Evolutionary conservation across 306 rosid species (phyloP).

Genomic region (Hippophae rhamnoides): DNA sequence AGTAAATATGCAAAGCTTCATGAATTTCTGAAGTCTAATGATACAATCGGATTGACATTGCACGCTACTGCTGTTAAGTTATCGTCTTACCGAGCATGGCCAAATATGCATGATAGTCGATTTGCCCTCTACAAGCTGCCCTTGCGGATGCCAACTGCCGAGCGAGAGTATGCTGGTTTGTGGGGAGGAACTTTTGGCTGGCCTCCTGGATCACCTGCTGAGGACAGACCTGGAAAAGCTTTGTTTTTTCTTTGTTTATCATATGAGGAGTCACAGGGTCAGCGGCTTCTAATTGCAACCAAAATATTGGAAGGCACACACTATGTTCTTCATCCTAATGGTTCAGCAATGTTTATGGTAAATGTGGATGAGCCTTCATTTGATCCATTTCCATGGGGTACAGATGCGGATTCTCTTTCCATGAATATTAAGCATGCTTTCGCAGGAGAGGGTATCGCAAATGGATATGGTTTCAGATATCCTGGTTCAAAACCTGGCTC

Average conservation of each 20-base stretch:
- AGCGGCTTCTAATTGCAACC: slow-evolving; percentile 69
- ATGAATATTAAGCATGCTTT: slow-evolving; percentile 45
- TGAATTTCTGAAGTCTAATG: slow-evolving; percentile 58
- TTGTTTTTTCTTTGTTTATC: slow-evolving; percentile 84
- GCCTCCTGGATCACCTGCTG: slow-evolving; percentile 89
- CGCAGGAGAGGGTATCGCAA: slow-evolving; percentile 85
- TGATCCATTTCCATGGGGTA: slow-evolving; percentile 74
- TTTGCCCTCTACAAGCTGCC: slow-evolving; percentile 90
- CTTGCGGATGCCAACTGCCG: slow-evolving; percentile 46
- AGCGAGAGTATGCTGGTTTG: slow-evolving; percentile 78
- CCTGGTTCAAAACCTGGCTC: slow-evolving; percentile 95
- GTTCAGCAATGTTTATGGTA: slow-evolving; percentile 90
- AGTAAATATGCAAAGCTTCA: slow-evolving; percentile 54
- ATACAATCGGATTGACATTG: slow-evolving; percentile 48
- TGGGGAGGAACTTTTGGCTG: slow-evolving; percentile 99
- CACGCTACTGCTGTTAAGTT: slow-evolving; percentile 52
- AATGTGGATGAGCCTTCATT: slow-evolving; percentile 49
- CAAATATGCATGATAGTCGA: slow-evolving; percentile 85
- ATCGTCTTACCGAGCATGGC: slow-evolving; percentile 91
- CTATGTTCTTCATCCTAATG: slow-evolving; percentile 93
- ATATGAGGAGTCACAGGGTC: slow-evolving; percentile 64
- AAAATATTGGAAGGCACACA: slow-evolving; percentile 96
- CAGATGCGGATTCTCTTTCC: slow-evolving; percentile 49
- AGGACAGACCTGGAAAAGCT: slow-evolving; percentile 90
- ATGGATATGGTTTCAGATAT: slow-evolving; percentile 89